Conservation (phyloP, 805 yeast genomes). For the Kluyveromyces starmeri region DNA sequence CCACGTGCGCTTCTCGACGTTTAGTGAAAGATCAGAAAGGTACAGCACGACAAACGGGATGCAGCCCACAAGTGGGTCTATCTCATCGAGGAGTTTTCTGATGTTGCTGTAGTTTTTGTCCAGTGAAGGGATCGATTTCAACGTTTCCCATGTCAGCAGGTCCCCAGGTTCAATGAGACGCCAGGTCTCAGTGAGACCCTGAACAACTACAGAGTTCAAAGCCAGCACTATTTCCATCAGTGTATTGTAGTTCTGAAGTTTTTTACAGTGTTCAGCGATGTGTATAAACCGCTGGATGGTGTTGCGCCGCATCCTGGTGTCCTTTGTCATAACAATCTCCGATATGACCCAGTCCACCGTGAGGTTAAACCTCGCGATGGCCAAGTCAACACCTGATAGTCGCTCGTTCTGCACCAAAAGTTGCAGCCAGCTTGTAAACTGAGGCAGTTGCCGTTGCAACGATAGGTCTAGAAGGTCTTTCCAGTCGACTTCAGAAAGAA, state of each 20-base stretch:
- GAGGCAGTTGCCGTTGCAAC: conserved; percentile 59
- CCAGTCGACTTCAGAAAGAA: conserved; percentile 84
- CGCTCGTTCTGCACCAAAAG: conserved; percentile 50
- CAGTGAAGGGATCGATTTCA: conserved; percentile 69
- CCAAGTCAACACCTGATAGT: conserved; percentile 70
- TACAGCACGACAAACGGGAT: conserved; percentile 87
- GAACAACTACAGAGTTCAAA: conserved; percentile 55
- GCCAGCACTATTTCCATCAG: conserved; percentile 83
- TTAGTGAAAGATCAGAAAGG: conserved; percentile 71
- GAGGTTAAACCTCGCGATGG: conserved; percentile 76
- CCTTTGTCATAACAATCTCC: conserved; percentile 66
- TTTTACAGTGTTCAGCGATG: conserved; percentile 65
- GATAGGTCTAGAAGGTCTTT: conserved; percentile 69
- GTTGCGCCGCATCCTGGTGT: conserved; percentile 49
- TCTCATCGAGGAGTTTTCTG: conserved; percentile 39
- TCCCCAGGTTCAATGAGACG: conserved; percentile 63
- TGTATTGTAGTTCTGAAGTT: conserved; percentile 75
- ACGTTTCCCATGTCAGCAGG: conserved; percentile 50
- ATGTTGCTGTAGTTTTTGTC: conserved; percentile 61
- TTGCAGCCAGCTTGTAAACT: conserved; percentile 78
- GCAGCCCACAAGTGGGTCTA: conserved; percentile 63
- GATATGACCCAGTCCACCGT: conserved; percentile 89
- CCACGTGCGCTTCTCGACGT: conserved; percentile 35
- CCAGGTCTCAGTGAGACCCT: conserved; percentile 65
- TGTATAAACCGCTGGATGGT: conserved; percentile 83